These are phyloP conservation scores for Cladosporium sp. DNA, from an alignment of 2,329 filamentous ascomycete species.

Conservation along the genomic window DNA sequence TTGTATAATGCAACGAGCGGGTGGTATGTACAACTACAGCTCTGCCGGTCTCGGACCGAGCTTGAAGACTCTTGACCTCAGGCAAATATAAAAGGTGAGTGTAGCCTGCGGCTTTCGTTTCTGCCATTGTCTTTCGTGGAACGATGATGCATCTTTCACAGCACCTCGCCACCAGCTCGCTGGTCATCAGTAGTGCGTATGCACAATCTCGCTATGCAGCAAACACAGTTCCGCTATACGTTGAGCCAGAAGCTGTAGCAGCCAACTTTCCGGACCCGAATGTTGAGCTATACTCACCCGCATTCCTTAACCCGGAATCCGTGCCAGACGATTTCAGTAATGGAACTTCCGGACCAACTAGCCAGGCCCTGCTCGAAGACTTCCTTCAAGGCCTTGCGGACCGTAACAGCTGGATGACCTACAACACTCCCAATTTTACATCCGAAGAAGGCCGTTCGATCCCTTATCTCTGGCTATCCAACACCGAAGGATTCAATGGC, in stretches of 20 bases:
- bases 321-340: constrained; percentile 28
- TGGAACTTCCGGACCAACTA: constrained; percentile 32
- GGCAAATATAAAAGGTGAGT: background rate
- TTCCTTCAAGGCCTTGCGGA: constrained; percentile 29
- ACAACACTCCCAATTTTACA: constrained; percentile 25
- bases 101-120: background rate
- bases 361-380: constrained; percentile 22
- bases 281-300: constrained; percentile 29
- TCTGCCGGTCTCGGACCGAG: background rate
- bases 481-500: constrained; percentile 12
- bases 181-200: background rate
- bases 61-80: background rate
- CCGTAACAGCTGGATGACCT: constrained; percentile 33
- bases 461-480: constrained; percentile 30
- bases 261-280: constrained; percentile 32
- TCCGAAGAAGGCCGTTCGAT: constrained; percentile 33
- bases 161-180: background rate
- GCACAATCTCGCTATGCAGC: constrained; percentile 1
- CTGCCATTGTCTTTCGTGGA: background rate
- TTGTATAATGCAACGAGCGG: background rate
- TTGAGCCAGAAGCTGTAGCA: constrained; percentile 21
- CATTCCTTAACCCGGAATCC: constrained; percentile 27
- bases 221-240: background rate
- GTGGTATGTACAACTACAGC: background rate
- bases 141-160: background rate